A percentile compares a stretch with the other conserved stretches of the same genome.
phyloP scores from a whole-genome alignment of 2,329 filamentous ascomycete species.

The Epichloe coenophiala region DNA sequence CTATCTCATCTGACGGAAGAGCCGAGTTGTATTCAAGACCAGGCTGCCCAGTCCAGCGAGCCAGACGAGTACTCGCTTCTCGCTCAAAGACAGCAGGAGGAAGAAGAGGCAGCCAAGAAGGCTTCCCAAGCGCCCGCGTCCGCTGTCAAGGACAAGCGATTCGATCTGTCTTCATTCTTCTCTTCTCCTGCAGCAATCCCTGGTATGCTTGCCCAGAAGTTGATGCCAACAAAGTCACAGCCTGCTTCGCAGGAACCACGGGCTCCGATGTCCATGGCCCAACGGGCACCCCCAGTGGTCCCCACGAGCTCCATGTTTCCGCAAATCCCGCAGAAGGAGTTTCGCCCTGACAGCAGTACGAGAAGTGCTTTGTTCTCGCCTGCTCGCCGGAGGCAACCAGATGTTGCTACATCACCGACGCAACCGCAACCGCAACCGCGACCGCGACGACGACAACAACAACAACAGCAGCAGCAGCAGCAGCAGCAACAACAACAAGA shows the following conservation, averaged over 20 bases:
- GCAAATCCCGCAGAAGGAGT: conserved; percentile 17
- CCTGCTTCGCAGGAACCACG: conserved; percentile 1
- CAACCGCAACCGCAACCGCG: too few species aligned
- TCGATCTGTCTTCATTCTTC: conserved; percentile 42
- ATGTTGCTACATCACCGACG: not conserved
- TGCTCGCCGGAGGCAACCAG: conserved; percentile 2
- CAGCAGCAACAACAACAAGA: not conserved
- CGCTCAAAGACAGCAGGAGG: conserved; percentile 14
- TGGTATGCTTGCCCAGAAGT: conserved; percentile 19
- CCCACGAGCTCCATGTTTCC: conserved; percentile 29
- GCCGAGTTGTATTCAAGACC: conserved; percentile 4
- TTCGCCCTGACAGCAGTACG: conserved; percentile 18
- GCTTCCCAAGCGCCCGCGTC: conserved; percentile 8
- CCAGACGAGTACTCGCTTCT: conserved; percentile 33
- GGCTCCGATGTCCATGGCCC: conserved; percentile 6
- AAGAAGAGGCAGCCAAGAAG: conserved; percentile 8
- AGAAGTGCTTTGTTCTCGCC: conserved; percentile 25
- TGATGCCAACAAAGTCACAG: conserved; percentile 14
- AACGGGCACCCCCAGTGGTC: conserved; percentile 11
- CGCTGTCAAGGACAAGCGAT: conserved; percentile 19
- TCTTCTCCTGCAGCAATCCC: conserved; percentile 37
- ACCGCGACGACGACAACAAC: not conserved
- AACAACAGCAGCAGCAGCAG: not conserved
- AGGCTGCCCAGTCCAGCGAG: conserved; percentile 10
- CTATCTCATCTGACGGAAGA: conserved; percentile 4